Conservation (phyloP, 495 filamentous ascomycete species). For the Halenospora varia region DNA sequence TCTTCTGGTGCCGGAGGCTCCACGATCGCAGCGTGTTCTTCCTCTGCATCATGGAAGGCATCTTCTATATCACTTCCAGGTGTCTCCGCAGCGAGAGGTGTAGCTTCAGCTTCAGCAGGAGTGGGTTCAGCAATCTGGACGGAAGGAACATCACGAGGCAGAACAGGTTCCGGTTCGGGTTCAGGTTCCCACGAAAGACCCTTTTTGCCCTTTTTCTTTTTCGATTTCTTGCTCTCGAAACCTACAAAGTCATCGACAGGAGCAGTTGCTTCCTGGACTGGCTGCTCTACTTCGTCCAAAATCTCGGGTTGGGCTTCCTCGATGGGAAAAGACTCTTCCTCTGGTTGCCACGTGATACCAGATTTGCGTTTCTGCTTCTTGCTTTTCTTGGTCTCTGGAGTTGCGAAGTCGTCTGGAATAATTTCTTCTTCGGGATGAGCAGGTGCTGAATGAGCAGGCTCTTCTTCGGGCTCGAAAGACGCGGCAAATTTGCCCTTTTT, state of each 20-base stretch:
- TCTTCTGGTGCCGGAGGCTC: too few species aligned
- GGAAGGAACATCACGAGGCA: not conserved
- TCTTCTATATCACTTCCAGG: not conserved
- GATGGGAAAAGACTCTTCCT: not conserved
- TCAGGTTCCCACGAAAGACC: too few species aligned
- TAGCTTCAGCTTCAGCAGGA: not conserved
- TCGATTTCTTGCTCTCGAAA: constrained; percentile 29
- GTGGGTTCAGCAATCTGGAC: not conserved
- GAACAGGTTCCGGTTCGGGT: too few species aligned
- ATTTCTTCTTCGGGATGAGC: not conserved
- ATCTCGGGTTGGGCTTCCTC: not conserved
- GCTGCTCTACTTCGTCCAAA: too few species aligned
- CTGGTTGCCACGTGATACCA: constrained; percentile 12
- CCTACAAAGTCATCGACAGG: too few species aligned
- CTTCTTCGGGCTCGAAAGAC: constrained; percentile 16
- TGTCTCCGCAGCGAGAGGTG: not conserved
- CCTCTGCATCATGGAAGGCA: not conserved
- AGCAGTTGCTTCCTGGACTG: too few species aligned
- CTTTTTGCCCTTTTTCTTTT: too few species aligned
- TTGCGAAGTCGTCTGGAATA: not conserved
- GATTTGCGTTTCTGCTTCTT: constrained; percentile 32
- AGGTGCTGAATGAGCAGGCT: constrained; percentile 1
- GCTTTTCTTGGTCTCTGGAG: constrained; percentile 12
- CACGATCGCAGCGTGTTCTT: too few species aligned
- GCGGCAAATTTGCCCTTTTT: constrained; percentile 31